Base-by-base conservation (phyloP, 1,139 yeast genomes). In the Lodderomyces metapsilosis region DNA sequence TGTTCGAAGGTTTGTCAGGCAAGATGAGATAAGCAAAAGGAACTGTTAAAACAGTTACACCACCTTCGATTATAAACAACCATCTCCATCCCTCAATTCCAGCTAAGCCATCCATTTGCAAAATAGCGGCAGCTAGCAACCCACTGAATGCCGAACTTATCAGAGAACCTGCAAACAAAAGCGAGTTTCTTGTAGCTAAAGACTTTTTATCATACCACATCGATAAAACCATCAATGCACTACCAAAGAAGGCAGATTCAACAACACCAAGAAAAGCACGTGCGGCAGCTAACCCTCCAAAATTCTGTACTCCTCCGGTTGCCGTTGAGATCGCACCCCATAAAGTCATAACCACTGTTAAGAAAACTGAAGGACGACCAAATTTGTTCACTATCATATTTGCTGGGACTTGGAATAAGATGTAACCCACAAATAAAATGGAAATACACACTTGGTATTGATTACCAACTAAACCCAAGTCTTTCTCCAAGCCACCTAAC, bases 61-160 rank as follows among this genome's bases (percentile, higher is more conserved):
- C 68, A 46, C 94, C 92, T 59, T 84, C 91, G 48, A 85, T 77
- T 49, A 84, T 75, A 59, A 80, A 85, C 44, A 85, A 72, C 82
- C 87, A 84, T 60, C 82, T 74, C 92, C 92, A 84, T 3, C 84
- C 70, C 27, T 65, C 56, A 34, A 75, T 52, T n/a, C 72, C 72
- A 31, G 54, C 56, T 5, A 49, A 55, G 12, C 66, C 66, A 37
- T 69, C 71, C 64, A 71, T 61, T 41, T 70, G 57, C 36, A 70
- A 59, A 41, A 70, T 70, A 36, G 71, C 71, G 18, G 70, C 74
- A 23, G 72, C 73, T 48, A 87, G 74, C 40, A 88, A 78, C 44
- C 95, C 94, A 42, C 88, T 85, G 61, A 86, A 85, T 3, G 91
- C 95, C 57, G 92, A 89, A 20, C 91, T 85, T 45, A 84, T 69